phyloP scores from a whole-genome alignment of 495 filamentous ascomycete genomes.

The Xylaria venustula region DNA sequence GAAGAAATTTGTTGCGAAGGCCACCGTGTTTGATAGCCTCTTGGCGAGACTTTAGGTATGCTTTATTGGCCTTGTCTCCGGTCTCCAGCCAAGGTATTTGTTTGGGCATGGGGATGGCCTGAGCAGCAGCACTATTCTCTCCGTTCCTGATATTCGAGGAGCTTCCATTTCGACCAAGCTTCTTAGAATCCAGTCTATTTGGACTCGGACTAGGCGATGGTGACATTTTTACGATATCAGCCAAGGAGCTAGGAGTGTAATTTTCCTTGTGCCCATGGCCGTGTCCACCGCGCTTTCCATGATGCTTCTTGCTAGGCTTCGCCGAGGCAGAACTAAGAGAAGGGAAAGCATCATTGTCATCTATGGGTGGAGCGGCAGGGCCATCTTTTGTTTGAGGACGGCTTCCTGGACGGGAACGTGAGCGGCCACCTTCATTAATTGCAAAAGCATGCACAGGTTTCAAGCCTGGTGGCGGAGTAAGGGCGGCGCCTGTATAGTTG shows the following conservation, averaged over 20 bases:
- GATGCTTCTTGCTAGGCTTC: slow-evolving; percentile 82
- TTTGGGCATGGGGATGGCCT: slow-evolving; percentile 80
- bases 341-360: slow-evolving; percentile 96
- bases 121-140: slow-evolving; percentile 76
- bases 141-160: slow-evolving; percentile 56
- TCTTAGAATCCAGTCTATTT: slow-evolving; percentile 49
- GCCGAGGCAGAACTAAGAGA: slow-evolving; percentile 78
- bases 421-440: slow-evolving; percentile 58
- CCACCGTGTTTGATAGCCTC: slow-evolving; percentile 97
- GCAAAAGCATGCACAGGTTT: slow-evolving; percentile 49
- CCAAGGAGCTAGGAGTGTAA: slow-evolving; percentile 72
- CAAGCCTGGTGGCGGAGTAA: slow-evolving; percentile 63
- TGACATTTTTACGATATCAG: slow-evolving; percentile 92
- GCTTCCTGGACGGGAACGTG: slow-evolving; percentile 83
- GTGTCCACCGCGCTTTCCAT: slow-evolving; percentile 80
- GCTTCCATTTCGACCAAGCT: slow-evolving; percentile 53
- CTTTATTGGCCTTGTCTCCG: slow-evolving; percentile 83
- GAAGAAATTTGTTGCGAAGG: slow-evolving; percentile 93
- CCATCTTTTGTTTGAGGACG: slow-evolving; percentile 72
- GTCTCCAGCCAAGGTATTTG: slow-evolving; percentile 98
- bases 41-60: slow-evolving; percentile 88
- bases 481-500: slow-evolving; percentile 47
- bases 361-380: slow-evolving; percentile 71
- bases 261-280: slow-evolving; percentile 72
- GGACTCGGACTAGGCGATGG: slow-evolving; percentile 46